phyloP scores from a whole-genome alignment of 1,284 basidiomycete species.

The Trichosporon sp. region DNA sequence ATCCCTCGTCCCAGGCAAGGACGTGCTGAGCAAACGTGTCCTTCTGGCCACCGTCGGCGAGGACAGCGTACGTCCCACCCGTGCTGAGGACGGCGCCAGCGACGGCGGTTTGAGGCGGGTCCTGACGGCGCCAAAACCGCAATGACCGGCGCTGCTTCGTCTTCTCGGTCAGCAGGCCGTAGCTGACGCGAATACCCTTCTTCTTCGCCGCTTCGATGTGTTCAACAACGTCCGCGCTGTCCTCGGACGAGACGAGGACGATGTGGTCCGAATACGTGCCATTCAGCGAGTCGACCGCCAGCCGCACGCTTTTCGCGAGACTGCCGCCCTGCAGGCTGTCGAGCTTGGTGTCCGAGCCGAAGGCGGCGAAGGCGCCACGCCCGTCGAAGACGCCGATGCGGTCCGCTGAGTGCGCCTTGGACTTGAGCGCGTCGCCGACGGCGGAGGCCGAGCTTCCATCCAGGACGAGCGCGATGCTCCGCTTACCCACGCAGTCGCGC shows the following conservation, averaged over 20 bases:
- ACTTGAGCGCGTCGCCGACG: neutral
- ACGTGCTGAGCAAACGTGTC: constrained; percentile 18
- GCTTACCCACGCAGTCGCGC: constrained; percentile 17
- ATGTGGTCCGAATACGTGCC: constrained; percentile 24
- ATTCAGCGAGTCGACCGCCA: constrained; percentile 10
- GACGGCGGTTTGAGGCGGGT: neutral
- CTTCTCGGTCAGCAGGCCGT: neutral
- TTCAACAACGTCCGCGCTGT: neutral
- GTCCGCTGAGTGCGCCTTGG: neutral
- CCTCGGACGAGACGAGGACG: neutral
- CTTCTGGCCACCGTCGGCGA: neutral
- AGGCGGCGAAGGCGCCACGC: neutral
- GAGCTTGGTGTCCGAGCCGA: neutral
- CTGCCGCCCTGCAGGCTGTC: neutral
- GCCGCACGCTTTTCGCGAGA: constrained; percentile 6
- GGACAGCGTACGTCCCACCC: constrained; percentile 13
- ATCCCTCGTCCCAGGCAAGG: neutral
- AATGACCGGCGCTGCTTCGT: constrained; percentile 3
- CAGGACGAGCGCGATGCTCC: constrained; percentile 11
- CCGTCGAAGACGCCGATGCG: constrained; percentile 1
- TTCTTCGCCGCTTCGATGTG: neutral
- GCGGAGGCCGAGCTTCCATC: neutral
- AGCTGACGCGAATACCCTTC: constrained; percentile 13
- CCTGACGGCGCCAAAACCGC: constrained; percentile 20
- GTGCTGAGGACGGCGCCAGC: constrained; percentile 17